These are phyloP conservation scores for Yarrowia deformans DNA, from an alignment of 805 yeast species.

Conservation along the genomic window DNA sequence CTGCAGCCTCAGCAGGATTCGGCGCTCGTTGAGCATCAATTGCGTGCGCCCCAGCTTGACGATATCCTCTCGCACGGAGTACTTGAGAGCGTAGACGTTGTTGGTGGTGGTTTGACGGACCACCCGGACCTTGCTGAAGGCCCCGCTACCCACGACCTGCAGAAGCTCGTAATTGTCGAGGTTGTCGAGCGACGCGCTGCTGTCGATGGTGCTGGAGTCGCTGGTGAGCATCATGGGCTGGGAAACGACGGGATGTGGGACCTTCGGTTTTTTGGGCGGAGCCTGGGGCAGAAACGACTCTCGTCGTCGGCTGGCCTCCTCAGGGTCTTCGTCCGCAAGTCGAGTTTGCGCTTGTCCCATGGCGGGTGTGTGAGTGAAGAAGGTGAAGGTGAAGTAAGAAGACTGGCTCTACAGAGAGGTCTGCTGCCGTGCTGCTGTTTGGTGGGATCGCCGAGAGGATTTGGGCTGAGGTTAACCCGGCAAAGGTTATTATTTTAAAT, in stretches of 20 bases:
- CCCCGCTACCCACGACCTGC: constrained; percentile 83
- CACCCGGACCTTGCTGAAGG: constrained; percentile 81
- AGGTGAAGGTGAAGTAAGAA: not conserved
- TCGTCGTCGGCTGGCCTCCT: constrained; percentile 12
- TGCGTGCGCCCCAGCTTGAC: constrained; percentile 93
- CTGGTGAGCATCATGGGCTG: not conserved
- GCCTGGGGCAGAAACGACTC: constrained; percentile 32
- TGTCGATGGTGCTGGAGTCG: constrained; percentile 14
- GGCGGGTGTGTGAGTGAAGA: constrained; percentile 1
- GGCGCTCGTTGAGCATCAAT: constrained; percentile 93
- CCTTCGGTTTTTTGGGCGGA: constrained; percentile 14
- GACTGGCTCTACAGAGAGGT: too few relatives aligned
- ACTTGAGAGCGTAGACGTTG: constrained; percentile 77
- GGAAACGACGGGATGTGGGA: not conserved
- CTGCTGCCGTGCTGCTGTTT: not conserved
- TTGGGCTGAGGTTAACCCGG: constrained; percentile 28
- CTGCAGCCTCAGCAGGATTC: constrained; percentile 80
- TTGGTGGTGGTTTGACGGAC: constrained; percentile 44
- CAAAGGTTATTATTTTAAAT: not conserved
- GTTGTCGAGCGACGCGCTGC: constrained; percentile 18
- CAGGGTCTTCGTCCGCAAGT: constrained; percentile 38
- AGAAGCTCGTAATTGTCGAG: constrained; percentile 44
- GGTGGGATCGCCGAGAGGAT: constrained; percentile 19
- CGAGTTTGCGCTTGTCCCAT: constrained; percentile 38
- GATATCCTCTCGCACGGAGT: constrained; percentile 88